Percentiles rank a stretch among this genome's conserved stretches.
These are phyloP conservation scores for Pichia sp. DNA, from an alignment of 1,139 yeast species.

Conservation along the genomic window DNA sequence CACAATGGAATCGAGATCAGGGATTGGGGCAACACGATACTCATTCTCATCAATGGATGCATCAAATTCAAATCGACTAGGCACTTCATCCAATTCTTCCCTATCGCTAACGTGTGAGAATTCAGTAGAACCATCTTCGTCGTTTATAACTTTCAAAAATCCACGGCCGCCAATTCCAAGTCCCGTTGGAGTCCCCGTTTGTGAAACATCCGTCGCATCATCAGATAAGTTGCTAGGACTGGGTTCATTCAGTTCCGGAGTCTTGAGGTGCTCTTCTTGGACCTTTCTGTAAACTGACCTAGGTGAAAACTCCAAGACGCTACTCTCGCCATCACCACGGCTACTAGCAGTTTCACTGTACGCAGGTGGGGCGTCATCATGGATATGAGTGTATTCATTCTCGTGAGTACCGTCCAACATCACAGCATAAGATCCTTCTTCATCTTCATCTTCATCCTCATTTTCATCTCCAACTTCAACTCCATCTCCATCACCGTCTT, in stretches of 20 bases:
- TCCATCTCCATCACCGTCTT: too few relatives aligned
- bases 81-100: too few relatives aligned
- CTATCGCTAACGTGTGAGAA: background rate
- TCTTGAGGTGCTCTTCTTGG: too few relatives aligned
- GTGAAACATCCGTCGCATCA: too few relatives aligned
- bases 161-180: constrained; percentile 3
- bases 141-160: constrained; percentile 8
- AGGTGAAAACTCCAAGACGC: constrained; percentile 11
- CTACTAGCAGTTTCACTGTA: too few relatives aligned
- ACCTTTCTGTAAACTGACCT: constrained; percentile 1
- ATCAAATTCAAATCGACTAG: constrained; percentile 4
- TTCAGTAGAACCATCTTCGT: background rate
- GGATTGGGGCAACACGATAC: constrained; percentile 3
- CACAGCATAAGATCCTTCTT: background rate
- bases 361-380: too few relatives aligned
- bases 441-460: constrained; percentile 3
- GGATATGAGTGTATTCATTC: too few relatives aligned
- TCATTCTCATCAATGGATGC: background rate
- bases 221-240: too few relatives aligned
- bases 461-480: background rate
- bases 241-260: too few relatives aligned
- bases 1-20: constrained; percentile 2
- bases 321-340: too few relatives aligned
- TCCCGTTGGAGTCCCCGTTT: constrained; percentile 6
- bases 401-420: too few relatives aligned